Percentiles rank a stretch among this genome's conserved stretches.
These are phyloP conservation scores for Beauveria varroae DNA, from an alignment of 2,329 filamentous ascomycete genomes.

Conservation along the genomic window DNA sequence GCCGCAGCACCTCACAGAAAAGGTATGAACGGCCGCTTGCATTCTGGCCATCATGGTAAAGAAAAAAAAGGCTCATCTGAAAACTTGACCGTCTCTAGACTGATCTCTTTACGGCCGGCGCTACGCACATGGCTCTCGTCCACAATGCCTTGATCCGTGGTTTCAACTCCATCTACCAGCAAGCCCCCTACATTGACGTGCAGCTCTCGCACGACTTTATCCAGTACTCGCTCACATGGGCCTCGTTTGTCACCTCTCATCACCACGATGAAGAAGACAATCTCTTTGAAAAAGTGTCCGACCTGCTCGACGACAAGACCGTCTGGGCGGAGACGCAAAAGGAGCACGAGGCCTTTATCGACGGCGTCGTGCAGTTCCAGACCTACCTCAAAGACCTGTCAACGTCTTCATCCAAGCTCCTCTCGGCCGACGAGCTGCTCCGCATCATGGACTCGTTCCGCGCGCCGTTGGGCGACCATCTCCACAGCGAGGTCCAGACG, in stretches of 20 bases:
- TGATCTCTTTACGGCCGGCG: slow-evolving; percentile 51
- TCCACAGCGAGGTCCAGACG: slow-evolving; percentile 47
- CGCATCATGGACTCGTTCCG: slow-evolving; percentile 45
- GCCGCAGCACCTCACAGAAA: slow-evolving; percentile 44
- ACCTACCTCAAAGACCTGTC: slow-evolving; percentile 40
- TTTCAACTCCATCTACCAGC: slow-evolving; percentile 56
- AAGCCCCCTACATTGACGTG: slow-evolving; percentile 44
- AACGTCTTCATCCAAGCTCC: slow-evolving; percentile 32
- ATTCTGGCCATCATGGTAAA: too few species aligned
- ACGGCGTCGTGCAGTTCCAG: slow-evolving; percentile 43
- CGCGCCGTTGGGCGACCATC: slow-evolving; percentile 43
- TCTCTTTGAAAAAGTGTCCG: slow-evolving; percentile 48
- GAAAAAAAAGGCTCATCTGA: not conserved
- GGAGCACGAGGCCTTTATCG: slow-evolving; percentile 48
- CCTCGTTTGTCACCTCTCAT: slow-evolving; percentile 51
- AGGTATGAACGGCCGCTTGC: slow-evolving; percentile 25
- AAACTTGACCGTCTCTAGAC: slow-evolving; percentile 27
- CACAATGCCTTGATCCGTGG: slow-evolving; percentile 58
- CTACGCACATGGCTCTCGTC: slow-evolving; percentile 53
- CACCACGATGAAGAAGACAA: slow-evolving; percentile 53
- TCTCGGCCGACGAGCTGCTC: slow-evolving; percentile 38
- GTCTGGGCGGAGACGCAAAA: slow-evolving; percentile 45
- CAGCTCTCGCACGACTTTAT: slow-evolving; percentile 50
- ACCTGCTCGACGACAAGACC: slow-evolving; percentile 40
- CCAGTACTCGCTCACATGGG: slow-evolving; percentile 50